Base-by-base conservation (phyloP, 2,329 filamentous ascomycete species). In the Tolypocladium nubicola region DNA sequence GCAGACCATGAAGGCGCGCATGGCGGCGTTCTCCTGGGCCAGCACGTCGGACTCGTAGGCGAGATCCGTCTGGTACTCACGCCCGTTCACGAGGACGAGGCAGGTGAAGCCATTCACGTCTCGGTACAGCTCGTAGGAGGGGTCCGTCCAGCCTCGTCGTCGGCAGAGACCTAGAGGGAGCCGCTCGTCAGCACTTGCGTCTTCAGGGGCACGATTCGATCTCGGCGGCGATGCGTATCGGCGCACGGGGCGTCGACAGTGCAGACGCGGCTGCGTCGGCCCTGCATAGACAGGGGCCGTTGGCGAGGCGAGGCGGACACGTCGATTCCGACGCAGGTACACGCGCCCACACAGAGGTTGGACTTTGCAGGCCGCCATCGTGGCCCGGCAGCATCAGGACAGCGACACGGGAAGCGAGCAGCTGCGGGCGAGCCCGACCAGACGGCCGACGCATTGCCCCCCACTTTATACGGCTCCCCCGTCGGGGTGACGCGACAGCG, bases 1-100 rank as follows among this genome's bases (percentile, higher is more conserved):
- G 79, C 93, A 97, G 64, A 97, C 94, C 84, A 96, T 93, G 75
- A 96, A 97, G 58, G 93, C 93, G 61, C 91, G 88, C 83, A 95
- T 95, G 60, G 93, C 93, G 33, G 93, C 93, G 67, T 93, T 94
- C 73, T 97, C 92, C 69, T 91, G 89, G 52, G 93, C 93, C 63
- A 96, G 79, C 53, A 83, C 78, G 70, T 93, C 89, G 61, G 87
- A 89, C 70, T 89, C 85, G 75, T 94, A 96, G 62, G 87, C 83
- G 41, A 88, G 82, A 71, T 96, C 91, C 49, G 92, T 96, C 71
- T 92, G 90, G 76, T 97, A 97, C 77, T 96, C 90, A 69, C 93
- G 88, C 65, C 95, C 95, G 77, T 97, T 97, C 71, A 97, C 93
- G 62, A 94, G 83, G 58, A 96, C 93, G 58, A 91, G 86, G 77